phyloP scores from a whole-genome alignment of 495 filamentous ascomycete species.

The Penicillium tannophilum region DNA sequence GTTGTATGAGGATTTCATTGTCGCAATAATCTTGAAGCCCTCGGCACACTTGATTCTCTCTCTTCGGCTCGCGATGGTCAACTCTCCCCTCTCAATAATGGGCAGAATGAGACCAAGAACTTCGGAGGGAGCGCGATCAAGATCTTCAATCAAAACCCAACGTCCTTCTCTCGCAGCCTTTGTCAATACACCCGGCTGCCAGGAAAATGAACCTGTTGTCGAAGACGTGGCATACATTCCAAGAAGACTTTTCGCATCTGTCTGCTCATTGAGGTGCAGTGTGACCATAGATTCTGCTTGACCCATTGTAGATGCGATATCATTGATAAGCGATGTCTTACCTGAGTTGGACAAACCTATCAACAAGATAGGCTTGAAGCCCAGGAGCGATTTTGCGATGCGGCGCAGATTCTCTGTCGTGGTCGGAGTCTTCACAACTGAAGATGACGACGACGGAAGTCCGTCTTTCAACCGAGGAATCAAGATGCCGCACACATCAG shows the following conservation, averaged over 20 bases:
- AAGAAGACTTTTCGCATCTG: conserved; percentile 91
- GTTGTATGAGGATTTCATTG: conserved; percentile 76
- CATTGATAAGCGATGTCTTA: conserved; percentile 84
- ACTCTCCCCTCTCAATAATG: conserved; percentile 82
- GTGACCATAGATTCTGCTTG: conserved; percentile 79
- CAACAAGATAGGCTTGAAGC: conserved; percentile 70
- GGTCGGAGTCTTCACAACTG: conserved; percentile 72
- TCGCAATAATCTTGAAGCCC: conserved; percentile 89
- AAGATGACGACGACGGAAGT: conserved; percentile 35
- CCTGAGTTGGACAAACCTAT: conserved; percentile 85
- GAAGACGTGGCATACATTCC: conserved; percentile 88
- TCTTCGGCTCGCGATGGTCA: conserved; percentile 82
- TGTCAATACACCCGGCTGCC: conserved; percentile 92
- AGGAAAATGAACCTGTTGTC: conserved; percentile 83
- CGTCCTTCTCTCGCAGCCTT: conserved; percentile 90
- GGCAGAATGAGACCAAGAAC: conserved; percentile 89
- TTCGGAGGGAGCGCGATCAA: conserved; percentile 94
- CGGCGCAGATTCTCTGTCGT: conserved; percentile 67
- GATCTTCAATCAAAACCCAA: conserved; percentile 96
- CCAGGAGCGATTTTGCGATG: conserved; percentile 66
- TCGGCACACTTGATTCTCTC: conserved; percentile 79
- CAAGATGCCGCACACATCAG: conserved; percentile 62
- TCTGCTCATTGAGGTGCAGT: conserved; percentile 94
- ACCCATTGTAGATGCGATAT: conserved; percentile 75
- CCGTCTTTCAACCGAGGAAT: conserved; percentile 64